Evolutionary conservation across 768 basidiomycete genomes (phyloP), one percentile per base, ranked within the genome.

Genomic region (Mycena galericulata): DNA sequence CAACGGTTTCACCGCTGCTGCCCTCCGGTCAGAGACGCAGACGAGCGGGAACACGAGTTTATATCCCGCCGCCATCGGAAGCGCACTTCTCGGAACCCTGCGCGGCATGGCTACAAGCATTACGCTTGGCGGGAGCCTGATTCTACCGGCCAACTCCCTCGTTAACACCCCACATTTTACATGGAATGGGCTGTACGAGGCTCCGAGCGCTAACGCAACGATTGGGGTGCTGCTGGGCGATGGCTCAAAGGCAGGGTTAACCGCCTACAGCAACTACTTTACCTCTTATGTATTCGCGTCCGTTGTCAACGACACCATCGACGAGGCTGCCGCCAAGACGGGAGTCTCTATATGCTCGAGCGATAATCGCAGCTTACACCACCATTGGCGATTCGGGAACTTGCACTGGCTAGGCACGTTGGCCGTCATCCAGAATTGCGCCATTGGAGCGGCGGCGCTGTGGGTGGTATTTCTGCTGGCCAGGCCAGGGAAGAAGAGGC

Each of bases 311-410:
- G 22, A 10, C 38, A n/a, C n/a, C n/a, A n/a, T 59, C 22, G 38
- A 26, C n/a, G 43, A 14, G 10, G 41, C 20, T 22, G 29, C 49
- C 38, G 34, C 30, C 24, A 27, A 20, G 24, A 38, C 47, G 36
- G 46, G 46, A 1, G 46, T n/a, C 17, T 5, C 14, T 6, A 49
- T 20, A 24, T 66, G 65, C 56, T n/a, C 2, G 18, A 59, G 46
- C 49, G 43, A 53, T 20, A 53, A 50, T 24, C 56, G 65, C 20
- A 53, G 10, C 22, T 12, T 59, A 4, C 26, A 20, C 2, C 20
- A 2, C 20, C 65, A 59, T 26, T 59, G 46, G 56, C 45, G 49
- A 4, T 66, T 66, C n/a, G 57, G 56, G 20, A 66, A 65, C 45
- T 8, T 40, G 45, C 34, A 65, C 46, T 26, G 22, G 9, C 56